Conservation (phyloP, 2,329 filamentous ascomycete genomes). For the Domatiomyces globalis region DNA sequence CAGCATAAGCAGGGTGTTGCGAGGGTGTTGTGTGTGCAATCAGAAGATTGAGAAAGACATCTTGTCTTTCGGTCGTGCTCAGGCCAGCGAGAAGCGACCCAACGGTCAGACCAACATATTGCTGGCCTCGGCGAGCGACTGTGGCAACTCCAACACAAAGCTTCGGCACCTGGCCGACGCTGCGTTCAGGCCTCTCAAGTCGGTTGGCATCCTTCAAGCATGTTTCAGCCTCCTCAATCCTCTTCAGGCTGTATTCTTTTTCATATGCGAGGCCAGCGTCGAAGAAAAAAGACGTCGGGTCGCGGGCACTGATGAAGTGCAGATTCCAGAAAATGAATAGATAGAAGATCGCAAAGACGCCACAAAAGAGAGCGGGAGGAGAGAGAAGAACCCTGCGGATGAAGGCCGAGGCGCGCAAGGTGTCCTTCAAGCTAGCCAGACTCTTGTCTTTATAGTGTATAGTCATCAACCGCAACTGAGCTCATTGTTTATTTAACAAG, state of each 20-base stretch:
- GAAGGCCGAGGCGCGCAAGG: too few relatives aligned
- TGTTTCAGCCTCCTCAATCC: too few relatives aligned
- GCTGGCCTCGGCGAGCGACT: slow-evolving; percentile 26
- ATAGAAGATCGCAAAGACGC: slow-evolving; percentile 2
- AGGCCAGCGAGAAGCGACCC: slow-evolving; percentile 33
- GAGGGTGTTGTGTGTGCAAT: slow-evolving; percentile 31
- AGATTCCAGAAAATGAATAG: slow-evolving; percentile 1
- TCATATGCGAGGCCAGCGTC: neutral
- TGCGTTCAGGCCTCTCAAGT: neutral
- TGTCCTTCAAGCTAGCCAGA: too few relatives aligned
- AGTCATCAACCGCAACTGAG: too few relatives aligned
- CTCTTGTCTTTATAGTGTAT: too few relatives aligned
- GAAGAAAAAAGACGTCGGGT: slow-evolving; percentile 1
- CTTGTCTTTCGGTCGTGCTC: slow-evolving; percentile 26
- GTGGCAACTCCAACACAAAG: slow-evolving; percentile 34
- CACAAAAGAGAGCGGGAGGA: neutral
- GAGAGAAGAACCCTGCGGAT: too few relatives aligned
- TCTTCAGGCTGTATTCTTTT: too few relatives aligned
- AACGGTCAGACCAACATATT: slow-evolving; percentile 30
- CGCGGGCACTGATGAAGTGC: neutral
- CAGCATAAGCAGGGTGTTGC: slow-evolving; percentile 27
- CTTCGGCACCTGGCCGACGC: slow-evolving; percentile 1
- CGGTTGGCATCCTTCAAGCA: neutral
- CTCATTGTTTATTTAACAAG: too few relatives aligned
- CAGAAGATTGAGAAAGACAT: slow-evolving; percentile 31